Percentiles rank a stretch among this genome's conserved stretches.
These are phyloP conservation scores for Phytopythium cucurbitacearum DNA, from an alignment of 352 stramenopile species.

Conservation along the genomic window DNA sequence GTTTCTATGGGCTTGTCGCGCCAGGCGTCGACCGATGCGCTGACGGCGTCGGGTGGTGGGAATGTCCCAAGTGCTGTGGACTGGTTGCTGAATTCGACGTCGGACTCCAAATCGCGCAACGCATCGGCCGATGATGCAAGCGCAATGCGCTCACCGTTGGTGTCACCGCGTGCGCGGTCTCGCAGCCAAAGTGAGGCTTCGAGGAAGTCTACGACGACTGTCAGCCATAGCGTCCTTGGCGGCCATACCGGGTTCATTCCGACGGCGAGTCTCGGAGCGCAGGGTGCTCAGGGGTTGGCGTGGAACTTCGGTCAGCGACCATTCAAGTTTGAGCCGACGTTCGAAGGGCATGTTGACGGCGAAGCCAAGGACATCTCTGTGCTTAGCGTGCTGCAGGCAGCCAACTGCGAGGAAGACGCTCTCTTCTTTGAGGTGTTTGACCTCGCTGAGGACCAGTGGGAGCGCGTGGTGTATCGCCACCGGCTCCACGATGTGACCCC, in stretches of 20 bases:
- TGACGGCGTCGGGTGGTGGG: conserved; percentile 20
- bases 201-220: background rate
- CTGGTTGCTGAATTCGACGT: conserved; percentile 29
- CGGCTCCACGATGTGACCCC: conserved; percentile 51
- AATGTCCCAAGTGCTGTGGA: conserved; percentile 26
- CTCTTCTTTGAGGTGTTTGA: conserved; percentile 63
- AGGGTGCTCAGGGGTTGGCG: conserved; percentile 53
- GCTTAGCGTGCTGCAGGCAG: conserved; percentile 30
- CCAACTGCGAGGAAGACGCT: conserved; percentile 15
- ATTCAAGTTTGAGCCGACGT: conserved; percentile 41
- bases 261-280: conserved; percentile 36
- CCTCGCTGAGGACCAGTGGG: conserved; percentile 39
- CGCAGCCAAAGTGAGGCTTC: background rate
- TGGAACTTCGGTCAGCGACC: conserved; percentile 71
- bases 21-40: conserved; percentile 27
- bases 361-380: conserved; percentile 6
- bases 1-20: conserved; percentile 45
- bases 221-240: background rate
- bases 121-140: no score
- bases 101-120: background rate
- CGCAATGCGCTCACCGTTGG: background rate
- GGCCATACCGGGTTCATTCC: conserved; percentile 14
- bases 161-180: background rate
- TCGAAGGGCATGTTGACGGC: background rate
- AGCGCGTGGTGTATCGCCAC: conserved; percentile 55